Conservation (phyloP, 2,329 filamentous ascomycete species). For the Alternaria sp. region DNA sequence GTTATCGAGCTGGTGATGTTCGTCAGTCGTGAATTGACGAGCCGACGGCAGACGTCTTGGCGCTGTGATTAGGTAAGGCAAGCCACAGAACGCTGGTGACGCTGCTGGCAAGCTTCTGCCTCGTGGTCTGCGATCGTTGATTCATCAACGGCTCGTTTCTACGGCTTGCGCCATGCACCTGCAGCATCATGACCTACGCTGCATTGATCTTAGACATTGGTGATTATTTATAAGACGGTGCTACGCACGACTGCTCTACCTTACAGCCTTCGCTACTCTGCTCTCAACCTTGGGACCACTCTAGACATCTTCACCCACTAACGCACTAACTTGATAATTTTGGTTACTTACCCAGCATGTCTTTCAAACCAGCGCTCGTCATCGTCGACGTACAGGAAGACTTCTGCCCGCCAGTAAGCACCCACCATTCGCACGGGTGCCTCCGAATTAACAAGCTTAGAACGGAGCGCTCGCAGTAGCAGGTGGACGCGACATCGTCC, state of each 20-base stretch:
- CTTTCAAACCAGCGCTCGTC: conserved; percentile 63
- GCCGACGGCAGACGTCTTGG: conserved; percentile 31
- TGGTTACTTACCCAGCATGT: conserved; percentile 19
- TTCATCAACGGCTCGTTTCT: conserved; percentile 6
- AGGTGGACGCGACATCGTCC: conserved; percentile 72
- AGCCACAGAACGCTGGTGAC: conserved; percentile 4
- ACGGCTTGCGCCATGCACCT: not conserved
- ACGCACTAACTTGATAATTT: not conserved
- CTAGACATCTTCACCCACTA: not conserved
- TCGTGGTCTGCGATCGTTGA: conserved; percentile 4
- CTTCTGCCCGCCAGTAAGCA: conserved; percentile 84
- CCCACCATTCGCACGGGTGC: not conserved
- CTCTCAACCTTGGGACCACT: not conserved
- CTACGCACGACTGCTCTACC: not conserved
- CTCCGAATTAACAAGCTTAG: conserved; percentile 55
- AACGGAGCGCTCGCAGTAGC: conserved; percentile 84
- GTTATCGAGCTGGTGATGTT: conserved; percentile 36
- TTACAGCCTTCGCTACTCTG: not conserved
- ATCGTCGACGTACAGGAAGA: conserved; percentile 93
- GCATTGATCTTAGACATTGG: conserved; percentile 6
- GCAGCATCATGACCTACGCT: conserved; percentile 10
- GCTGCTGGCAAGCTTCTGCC: not conserved
- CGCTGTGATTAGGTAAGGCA: conserved; percentile 22
- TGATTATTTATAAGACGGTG: not conserved
- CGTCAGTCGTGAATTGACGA: conserved; percentile 31